phyloP scores from a whole-genome alignment of 768 basidiomycete genomes.

The Boletus speciosus region DNA sequence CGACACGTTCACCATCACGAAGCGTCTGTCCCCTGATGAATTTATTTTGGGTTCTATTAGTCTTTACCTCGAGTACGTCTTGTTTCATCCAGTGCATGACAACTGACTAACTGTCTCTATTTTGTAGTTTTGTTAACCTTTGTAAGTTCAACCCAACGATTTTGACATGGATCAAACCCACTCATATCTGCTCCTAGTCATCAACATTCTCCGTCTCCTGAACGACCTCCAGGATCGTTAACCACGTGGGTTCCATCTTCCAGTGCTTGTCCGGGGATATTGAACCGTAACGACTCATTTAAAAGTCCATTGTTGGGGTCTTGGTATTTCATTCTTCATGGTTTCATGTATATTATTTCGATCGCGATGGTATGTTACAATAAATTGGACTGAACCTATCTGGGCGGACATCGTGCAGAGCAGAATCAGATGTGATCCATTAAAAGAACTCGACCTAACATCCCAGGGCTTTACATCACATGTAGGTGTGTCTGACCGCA shows the following conservation, averaged over 20 bases:
- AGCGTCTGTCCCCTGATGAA: conserved; percentile 87
- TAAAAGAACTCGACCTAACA: not conserved
- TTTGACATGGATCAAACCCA: conserved; percentile 1
- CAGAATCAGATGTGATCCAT: not conserved
- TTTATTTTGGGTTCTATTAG: conserved; percentile 87
- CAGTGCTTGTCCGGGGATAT: not conserved
- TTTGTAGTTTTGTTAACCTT: conserved; percentile 74
- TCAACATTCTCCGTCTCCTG: conserved; percentile 81
- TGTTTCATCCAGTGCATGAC: not conserved
- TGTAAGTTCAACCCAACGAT: conserved; percentile 48
- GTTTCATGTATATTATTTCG: conserved; percentile 22
- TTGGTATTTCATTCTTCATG: conserved; percentile 4
- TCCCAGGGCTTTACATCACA: too few relatives aligned
- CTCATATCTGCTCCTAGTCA: conserved; percentile 43
- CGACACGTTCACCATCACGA: conserved; percentile 89
- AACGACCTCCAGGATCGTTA: conserved; percentile 50
- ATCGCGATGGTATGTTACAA: not conserved
- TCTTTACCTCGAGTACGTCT: conserved; percentile 87
- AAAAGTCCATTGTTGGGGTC: not conserved
- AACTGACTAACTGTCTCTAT: conserved; percentile 15
- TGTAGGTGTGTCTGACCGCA: too few relatives aligned
- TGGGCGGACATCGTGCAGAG: too few relatives aligned
- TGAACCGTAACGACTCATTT: not conserved
- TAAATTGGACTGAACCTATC: conserved; percentile 5
- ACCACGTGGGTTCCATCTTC: not conserved